Evolutionary conservation across 208 protist species (phyloP).

Genomic region (Trypanosoma melophagium): DNA sequence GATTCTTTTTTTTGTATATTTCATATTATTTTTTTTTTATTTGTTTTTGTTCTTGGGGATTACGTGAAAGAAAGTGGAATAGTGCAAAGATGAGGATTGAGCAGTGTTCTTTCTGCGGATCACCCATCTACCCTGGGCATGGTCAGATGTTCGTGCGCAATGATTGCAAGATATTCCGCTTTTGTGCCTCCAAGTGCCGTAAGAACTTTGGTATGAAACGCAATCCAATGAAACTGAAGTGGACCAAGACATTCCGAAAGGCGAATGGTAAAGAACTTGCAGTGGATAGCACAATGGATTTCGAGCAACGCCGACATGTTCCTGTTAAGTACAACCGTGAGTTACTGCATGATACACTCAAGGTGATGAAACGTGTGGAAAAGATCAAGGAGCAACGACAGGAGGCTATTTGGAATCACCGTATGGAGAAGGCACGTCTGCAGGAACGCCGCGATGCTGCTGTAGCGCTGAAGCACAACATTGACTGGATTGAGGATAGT

Average conservation of each 20-base stretch:
- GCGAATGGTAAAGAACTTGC: constrained; percentile 98
- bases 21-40: neutral
- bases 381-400: constrained; percentile 95
- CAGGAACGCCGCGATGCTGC: constrained; percentile 79
- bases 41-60: no score
- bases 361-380: constrained; percentile 97
- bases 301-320: constrained; percentile 97
- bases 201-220: constrained; percentile 99
- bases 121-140: constrained; percentile 98
- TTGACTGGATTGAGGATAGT: constrained; percentile 91
- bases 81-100: constrained; percentile 93
- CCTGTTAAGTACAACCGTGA: constrained; percentile 99
- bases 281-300: constrained; percentile 98
- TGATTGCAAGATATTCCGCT: constrained; percentile 96
- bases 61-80: constrained; percentile 1
- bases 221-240: constrained; percentile 98
- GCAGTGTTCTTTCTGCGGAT: constrained; percentile 98
- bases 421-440: constrained; percentile 76
- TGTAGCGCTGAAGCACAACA: constrained; percentile 91
- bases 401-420: constrained; percentile 91
- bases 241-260: constrained; percentile 99
- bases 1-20: constrained; percentile 8
- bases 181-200: constrained; percentile 99
- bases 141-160: constrained; percentile 99
- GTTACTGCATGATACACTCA: constrained; percentile 93